phyloP scores from a whole-genome alignment of 1,139 yeast species.

The Kazachstania sp. region DNA sequence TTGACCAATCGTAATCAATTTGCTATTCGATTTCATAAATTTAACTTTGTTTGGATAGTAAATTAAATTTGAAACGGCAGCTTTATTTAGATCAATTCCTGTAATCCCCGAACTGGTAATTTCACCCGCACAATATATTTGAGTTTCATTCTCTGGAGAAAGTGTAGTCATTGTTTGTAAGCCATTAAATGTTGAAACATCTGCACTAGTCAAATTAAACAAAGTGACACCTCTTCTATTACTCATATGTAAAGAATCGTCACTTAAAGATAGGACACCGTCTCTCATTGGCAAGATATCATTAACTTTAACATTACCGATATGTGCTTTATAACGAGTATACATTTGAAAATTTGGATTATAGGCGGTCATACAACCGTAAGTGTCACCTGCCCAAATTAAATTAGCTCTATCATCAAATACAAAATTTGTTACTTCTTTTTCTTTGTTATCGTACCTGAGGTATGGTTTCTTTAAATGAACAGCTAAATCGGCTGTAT shows the following conservation, averaged over 20 bases:
- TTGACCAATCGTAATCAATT: conserved; percentile 54
- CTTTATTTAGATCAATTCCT: conserved; percentile 53
- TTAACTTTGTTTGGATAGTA: conserved; percentile 36
- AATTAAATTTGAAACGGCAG: conserved; percentile 31
- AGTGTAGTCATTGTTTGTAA: conserved; percentile 33
- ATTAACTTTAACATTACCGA: conserved; percentile 36
- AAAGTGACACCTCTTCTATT: conserved; percentile 49
- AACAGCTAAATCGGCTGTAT: conserved; percentile 24
- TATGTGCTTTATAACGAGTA: conserved; percentile 43
- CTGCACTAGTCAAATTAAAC: conserved; percentile 33
- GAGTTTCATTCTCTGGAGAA: conserved; percentile 23
- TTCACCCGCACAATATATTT: conserved; percentile 42
- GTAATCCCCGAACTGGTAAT: conserved; percentile 37
- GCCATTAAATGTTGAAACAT: conserved; percentile 32
- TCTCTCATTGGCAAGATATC: conserved; percentile 47
- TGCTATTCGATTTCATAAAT: conserved; percentile 36
- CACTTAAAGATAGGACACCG: conserved; percentile 53
- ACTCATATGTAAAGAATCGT: conserved; percentile 45
- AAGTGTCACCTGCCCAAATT: conserved; percentile 75
- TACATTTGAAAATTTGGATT: conserved; percentile 33
- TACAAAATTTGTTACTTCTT: conserved; percentile 26
- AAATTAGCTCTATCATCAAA: conserved; percentile 71
- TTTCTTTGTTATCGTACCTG: conserved; percentile 26
- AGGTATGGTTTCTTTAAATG: conserved; percentile 29
- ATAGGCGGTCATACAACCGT: conserved; percentile 43